Conservation (phyloP, 2,329 filamentous ascomycete species). For the Fusarium graminum region DNA sequence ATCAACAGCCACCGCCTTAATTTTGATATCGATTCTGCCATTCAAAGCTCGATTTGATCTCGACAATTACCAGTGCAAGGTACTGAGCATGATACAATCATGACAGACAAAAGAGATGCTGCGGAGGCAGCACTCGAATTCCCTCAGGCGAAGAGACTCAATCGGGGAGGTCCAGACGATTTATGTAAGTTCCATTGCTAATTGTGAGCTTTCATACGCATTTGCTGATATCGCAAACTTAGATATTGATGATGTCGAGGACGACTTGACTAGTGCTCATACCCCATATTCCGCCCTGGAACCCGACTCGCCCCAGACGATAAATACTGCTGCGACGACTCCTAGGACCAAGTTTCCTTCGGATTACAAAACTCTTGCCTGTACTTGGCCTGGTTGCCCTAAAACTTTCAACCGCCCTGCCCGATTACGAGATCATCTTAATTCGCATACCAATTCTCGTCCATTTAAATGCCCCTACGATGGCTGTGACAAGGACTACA, state of each 20-base stretch:
- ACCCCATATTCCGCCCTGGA: constrained; percentile 54
- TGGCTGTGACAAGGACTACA: constrained; percentile 85
- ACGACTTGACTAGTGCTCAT: constrained; percentile 51
- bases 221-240: constrained; percentile 22
- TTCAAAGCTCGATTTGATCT: constrained; percentile 26
- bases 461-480: constrained; percentile 79
- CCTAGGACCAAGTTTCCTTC: constrained; percentile 72
- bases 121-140: constrained; percentile 41
- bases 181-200: constrained; percentile 40
- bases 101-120: constrained; percentile 53
- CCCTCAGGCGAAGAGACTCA: constrained; percentile 49
- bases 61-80: constrained; percentile 14
- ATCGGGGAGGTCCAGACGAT: constrained; percentile 34
- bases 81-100: constrained; percentile 45
- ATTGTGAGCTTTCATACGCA: constrained; percentile 1
- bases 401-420: constrained; percentile 92
- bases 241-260: constrained; percentile 53
- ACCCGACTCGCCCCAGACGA: constrained; percentile 51
- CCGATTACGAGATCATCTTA: constrained; percentile 81
- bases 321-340: constrained; percentile 52
- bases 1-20: constrained; percentile 53
- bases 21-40: constrained; percentile 53
- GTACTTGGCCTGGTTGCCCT: constrained; percentile 78
- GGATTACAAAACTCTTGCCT: constrained; percentile 81
- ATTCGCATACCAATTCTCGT: constrained; percentile 87